A percentile compares a stretch with the other conserved stretches of the same genome.
Evolutionary conservation across 345 rosid species (phyloP).

Genomic region (Lepidium didymum): DNA sequence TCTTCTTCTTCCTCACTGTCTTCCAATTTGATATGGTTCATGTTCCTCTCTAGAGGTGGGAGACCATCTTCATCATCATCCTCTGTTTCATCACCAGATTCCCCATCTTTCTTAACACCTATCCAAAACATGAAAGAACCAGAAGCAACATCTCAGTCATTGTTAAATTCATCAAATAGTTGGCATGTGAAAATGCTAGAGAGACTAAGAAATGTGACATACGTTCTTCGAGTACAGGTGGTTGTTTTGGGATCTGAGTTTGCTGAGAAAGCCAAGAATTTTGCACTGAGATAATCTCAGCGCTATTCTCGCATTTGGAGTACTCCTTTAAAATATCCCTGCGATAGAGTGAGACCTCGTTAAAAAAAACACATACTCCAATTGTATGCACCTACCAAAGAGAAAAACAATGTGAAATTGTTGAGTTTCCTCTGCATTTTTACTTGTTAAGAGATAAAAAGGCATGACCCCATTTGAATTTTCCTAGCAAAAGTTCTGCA

Average conservation of each 20-base stretch:
- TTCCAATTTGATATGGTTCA: conserved; percentile 54
- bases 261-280: conserved; percentile 86
- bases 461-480: conserved; percentile 99
- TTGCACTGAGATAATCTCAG: conserved; percentile 72
- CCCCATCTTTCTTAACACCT: conserved; percentile 31
- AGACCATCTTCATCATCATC: conserved; percentile 66
- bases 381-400: neutral
- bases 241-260: conserved; percentile 45
- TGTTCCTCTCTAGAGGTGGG: conserved; percentile 80
- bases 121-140: neutral
- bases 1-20: conserved; percentile 55
- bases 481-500: conserved; percentile 69
- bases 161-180: neutral
- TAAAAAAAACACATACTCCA: neutral
- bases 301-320: conserved; percentile 67
- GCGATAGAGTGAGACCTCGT: conserved; percentile 8
- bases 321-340: conserved; percentile 87
- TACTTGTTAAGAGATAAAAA: conserved; percentile 91
- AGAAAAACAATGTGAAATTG: neutral
- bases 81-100: conserved; percentile 26
- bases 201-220: neutral
- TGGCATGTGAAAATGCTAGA: neutral
- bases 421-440: neutral
- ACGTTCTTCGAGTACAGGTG: conserved; percentile 41
- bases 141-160: neutral